Evolutionary conservation across 2,329 filamentous ascomycete species (phyloP), one percentile per base, ranked within the genome.

Genomic region (Cryoendolithus antarcticus): DNA sequence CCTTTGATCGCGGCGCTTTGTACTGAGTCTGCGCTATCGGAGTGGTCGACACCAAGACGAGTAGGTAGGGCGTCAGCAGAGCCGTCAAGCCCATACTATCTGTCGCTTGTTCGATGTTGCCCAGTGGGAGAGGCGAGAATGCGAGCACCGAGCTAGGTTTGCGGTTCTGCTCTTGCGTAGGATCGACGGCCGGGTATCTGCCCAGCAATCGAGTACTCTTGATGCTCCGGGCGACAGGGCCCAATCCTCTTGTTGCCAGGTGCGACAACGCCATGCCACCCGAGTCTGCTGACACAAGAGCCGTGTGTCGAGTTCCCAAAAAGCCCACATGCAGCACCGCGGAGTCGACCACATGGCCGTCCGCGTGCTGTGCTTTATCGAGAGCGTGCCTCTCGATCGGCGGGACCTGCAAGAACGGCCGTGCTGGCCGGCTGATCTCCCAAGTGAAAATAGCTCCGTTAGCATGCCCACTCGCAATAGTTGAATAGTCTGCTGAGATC

Each of bases 191-290:
- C 1, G 89, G 89, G 62, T 98, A 98, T 37, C 91, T 76, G 5
- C 93, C 91, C 4, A 98, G 65, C 44, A 98, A 88, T 43, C 93
- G 75, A 2, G 83, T 89, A 0, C 86, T 93, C 63, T 86, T 94
- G 34, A 98, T 82, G 0, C 77, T 80, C 41, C 91, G 75, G 4
- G 82, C 86, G 13, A 98, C 72, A 15, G 86, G 74, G 3, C 91
- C 91, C 30, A 93, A 80, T 2, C 91, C 93, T 51, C 93, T 74
- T 7, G 86, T 93, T 7, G 91, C 93, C 7, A 98, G 72, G 61
- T 98, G 93, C 3, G 91, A 95, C 59, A 98, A 98, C 1, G 91
- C 89, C 93, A 98, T 98, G 12, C 93, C 91, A 35, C 77, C 77
- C 53, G 93, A 84, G 61, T 98, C 88, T 2, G 91, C 91, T 3